Evolutionary conservation across 495 filamentous ascomycete species (phyloP), one percentile per base, ranked within the genome.

Genomic region (Lindgomyces ingoldianus): DNA sequence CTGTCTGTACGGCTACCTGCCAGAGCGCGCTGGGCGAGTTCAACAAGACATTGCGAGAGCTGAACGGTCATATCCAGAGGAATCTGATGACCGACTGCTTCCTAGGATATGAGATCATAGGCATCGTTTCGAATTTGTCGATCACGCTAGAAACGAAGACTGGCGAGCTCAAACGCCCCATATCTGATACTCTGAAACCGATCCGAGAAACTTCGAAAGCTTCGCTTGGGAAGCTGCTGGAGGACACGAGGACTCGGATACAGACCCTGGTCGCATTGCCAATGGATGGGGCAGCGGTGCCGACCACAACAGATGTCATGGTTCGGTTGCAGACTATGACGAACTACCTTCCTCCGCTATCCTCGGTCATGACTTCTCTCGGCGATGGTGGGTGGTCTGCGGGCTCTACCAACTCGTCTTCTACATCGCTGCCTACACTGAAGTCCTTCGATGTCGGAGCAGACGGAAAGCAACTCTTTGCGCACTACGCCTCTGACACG

Each of bases 21-120:
- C 84, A 88, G 58, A 77, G 81, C 21, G 81, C 92, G 26, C 82
- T 98, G 68, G 81, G 83, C 0, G 91, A 96, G 63, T 88, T 97
- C 71, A 84, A 89, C 25, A 86, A 91, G 69, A 97, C 95, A 0
- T 76, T 99, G 26, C 84, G 87, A 12, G 94, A 97, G 67, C 80
- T 99, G 24, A 96, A 98, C 74, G 81, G 84, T 36, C 92, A 96
- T 72, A 92, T 98, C 73, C 89, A 89, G 72, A 74, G 83, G 29
- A 91, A 96, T 71, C 79, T 97, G 42, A 86, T 84, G 69, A 98
- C 92, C 0, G 94, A 99, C 75, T 96, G 95, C 77, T 99, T 89
- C 73, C 83, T 99, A 24, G 92, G 91, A 3, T 99, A 95, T 73
- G 94, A 99, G 72, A 92, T 98, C 56, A 89, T 96, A 46, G 93